Evolutionary conservation across 208 protist species (phyloP).

Genomic region (Leishmania lainsoni): DNA sequence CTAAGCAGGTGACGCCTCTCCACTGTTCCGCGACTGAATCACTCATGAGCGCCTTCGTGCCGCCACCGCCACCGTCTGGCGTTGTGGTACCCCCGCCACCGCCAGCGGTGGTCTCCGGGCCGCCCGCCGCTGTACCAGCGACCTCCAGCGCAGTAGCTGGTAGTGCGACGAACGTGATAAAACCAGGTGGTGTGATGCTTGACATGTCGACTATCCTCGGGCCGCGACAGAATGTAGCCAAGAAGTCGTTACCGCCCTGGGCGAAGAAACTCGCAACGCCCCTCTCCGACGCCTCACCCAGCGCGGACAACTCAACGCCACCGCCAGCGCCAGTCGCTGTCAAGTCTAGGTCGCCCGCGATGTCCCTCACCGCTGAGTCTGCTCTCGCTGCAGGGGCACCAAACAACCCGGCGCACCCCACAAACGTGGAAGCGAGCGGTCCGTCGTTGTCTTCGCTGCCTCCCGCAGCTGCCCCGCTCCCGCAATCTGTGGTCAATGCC

Average conservation of each 20-base stretch:
- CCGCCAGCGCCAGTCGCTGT: not conserved
- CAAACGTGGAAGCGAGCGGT: constrained; percentile 10
- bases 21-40: not conserved
- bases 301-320: constrained; percentile 4
- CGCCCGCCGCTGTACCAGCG: constrained; percentile 12
- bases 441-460: constrained; percentile 16
- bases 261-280: constrained; percentile 21
- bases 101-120: constrained; percentile 9
- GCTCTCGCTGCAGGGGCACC: not conserved
- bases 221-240: constrained; percentile 21
- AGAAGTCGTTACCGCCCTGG: constrained; percentile 52
- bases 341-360: constrained; percentile 8
- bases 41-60: constrained; percentile 35
- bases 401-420: constrained; percentile 5
- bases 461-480: not conserved
- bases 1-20: not conserved
- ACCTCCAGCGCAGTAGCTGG: not conserved
- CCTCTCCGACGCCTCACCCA: constrained; percentile 7
- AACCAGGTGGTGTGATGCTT: constrained; percentile 39
- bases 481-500: constrained; percentile 1
- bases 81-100: constrained; percentile 29
- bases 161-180: constrained; percentile 18
- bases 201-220: constrained; percentile 53
- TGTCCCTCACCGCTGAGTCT: constrained; percentile 9
- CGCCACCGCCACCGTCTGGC: constrained; percentile 30